Base-by-base conservation (phyloP, 345 rosid genomes). In the Eucalyptus coolabah region DNA sequence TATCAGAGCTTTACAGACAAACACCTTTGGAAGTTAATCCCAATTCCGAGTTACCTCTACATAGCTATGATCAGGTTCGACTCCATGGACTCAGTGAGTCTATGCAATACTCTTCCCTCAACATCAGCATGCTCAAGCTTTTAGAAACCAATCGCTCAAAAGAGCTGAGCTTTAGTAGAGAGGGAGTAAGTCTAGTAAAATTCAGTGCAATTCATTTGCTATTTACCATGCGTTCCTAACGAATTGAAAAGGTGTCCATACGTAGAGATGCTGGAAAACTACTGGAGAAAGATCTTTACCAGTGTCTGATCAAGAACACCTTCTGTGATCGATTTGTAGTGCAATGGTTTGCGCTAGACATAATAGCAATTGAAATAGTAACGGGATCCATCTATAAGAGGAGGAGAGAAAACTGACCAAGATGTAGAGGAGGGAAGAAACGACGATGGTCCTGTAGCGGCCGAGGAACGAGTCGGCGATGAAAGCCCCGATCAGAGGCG, bases 401-500 rank as follows among this genome's bases (percentile, higher is more conserved):
- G n/a, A 51, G 9, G 56, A 67, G 45, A 86, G 56, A 86, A 24
- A 87, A 85, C 88, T 80, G n/a, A 93, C 96, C 93, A 93, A 87
- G 80, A 93, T 93, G 91, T 94, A 96, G 50, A 96, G 63, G 45
- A 89, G 86, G 87, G 96, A 95, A 50, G 98, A 90, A 60, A 91
- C 34, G 8, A 95, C 26, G 45, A 95, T 94, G 50, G 96, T 96
- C 90, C 93, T 93, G 92, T 92, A 95, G 69, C 96, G 93, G 89
- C 97, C 98, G 3, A 95, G 95, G 88, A 88, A 96, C 11, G 96
- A 85, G 85, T 96, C 99, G 45, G 99, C 96, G 9, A 95, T 5
- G 87, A 96, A 95, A 9, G 94, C 98, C 47, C 98, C 96, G 14
- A 95, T 91, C 26, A 96, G 92, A 6, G 97, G 95, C 51, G 94